These are phyloP conservation scores for Orbilia ellipsospora DNA, from an alignment of 2,329 filamentous ascomycete species.

Conservation along the genomic window DNA sequence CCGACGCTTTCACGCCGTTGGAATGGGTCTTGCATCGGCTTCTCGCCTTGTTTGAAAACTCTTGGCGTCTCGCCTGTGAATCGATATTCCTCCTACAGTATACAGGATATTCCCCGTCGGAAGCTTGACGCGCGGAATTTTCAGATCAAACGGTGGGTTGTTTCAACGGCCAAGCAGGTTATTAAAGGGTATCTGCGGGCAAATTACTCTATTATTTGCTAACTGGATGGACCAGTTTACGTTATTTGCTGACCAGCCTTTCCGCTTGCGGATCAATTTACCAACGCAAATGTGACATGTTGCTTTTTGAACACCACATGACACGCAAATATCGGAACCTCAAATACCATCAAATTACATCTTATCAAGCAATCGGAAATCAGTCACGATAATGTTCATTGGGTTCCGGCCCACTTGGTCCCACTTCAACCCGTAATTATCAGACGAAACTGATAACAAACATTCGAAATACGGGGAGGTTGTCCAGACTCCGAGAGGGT, in stretches of 20 bases:
- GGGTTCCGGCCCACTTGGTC: not conserved
- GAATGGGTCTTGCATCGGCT: not conserved
- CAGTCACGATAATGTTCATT: not conserved
- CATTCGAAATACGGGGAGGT: not conserved
- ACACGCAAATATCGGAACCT: constrained; percentile 7
- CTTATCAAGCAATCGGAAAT: constrained; percentile 6
- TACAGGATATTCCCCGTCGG: constrained; percentile 1
- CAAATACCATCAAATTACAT: not conserved
- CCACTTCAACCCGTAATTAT: no score
- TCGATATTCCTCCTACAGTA: not conserved
- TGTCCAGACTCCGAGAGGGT: no score
- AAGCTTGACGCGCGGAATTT: constrained; percentile 27
- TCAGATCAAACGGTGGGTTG: not conserved
- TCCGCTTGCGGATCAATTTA: constrained; percentile 26
- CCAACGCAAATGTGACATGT: constrained; percentile 12
- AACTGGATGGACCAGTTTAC: constrained; percentile 49
- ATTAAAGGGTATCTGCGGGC: constrained; percentile 49
- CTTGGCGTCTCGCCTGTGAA: not conserved
- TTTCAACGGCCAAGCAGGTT: constrained; percentile 24
- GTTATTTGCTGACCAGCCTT: constrained; percentile 31
- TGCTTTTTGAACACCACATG: constrained; percentile 22
- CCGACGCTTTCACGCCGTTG: no score
- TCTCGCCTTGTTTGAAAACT: not conserved
- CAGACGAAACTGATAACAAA: not conserved
- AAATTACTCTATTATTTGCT: constrained; percentile 52